phyloP scores from a whole-genome alignment of 2,329 filamentous ascomycete species.

The Hypoxylon sp. region DNA sequence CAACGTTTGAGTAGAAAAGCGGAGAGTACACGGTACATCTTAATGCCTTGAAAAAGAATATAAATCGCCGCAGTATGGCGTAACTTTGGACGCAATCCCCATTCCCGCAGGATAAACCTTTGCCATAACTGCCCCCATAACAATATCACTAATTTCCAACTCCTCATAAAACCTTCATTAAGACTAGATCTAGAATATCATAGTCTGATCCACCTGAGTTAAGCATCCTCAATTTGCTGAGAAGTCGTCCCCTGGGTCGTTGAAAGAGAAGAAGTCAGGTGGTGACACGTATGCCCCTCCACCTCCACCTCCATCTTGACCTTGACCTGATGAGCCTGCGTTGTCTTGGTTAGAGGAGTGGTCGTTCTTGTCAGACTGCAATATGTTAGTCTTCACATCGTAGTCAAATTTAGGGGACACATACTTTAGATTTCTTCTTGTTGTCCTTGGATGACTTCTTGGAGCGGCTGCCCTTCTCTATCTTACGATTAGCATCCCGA shows the following conservation, averaged over 20 bases:
- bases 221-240: constrained; percentile 23
- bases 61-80: neutral
- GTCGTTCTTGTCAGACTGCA: constrained; percentile 24
- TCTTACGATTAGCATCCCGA: constrained; percentile 17
- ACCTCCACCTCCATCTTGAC: constrained; percentile 23
- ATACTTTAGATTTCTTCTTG: constrained; percentile 42
- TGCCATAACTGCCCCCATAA: neutral
- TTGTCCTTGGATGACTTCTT: constrained; percentile 34
- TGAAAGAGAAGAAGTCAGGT: constrained; percentile 46
- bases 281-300: constrained; percentile 39
- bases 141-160: neutral
- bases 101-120: neutral
- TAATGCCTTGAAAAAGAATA: neutral
- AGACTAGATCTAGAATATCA: neutral
- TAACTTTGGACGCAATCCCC: neutral
- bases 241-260: constrained; percentile 39
- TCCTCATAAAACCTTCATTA: neutral
- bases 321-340: constrained; percentile 26
- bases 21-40: neutral
- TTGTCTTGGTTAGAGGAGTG: constrained; percentile 22
- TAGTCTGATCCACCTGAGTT: neutral
- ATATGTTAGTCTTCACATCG: constrained; percentile 16
- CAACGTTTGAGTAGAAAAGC: constrained; percentile 5
- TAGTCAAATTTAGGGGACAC: neutral
- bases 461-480: constrained; percentile 33